Conservation (phyloP, 805 yeast genomes). For the Maudiozyma barnettii region DNA sequence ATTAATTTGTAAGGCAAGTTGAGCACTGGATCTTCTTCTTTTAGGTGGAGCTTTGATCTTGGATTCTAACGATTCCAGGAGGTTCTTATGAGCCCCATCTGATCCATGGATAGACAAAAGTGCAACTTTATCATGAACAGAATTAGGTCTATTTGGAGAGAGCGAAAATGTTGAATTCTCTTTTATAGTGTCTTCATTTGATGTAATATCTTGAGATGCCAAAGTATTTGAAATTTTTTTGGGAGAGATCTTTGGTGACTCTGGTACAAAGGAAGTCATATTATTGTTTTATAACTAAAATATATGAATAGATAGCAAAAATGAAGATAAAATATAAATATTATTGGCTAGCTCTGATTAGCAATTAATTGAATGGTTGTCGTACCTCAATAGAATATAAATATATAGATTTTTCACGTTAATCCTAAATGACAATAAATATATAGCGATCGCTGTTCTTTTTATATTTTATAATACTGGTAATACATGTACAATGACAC, state of each 20-base stretch:
- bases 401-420: no score
- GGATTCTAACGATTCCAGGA: not conserved
- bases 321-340: no score
- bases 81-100: constrained; percentile 7
- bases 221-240: constrained; percentile 2
- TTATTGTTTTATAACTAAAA: not conserved
- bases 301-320: no score
- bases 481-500: no score
- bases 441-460: no score
- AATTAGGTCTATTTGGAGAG: not conserved
- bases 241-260: constrained; percentile 11
- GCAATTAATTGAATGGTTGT: no score
- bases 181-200: not conserved
- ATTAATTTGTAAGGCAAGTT: not conserved
- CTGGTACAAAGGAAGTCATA: not conserved
- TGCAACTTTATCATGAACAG: constrained; percentile 17
- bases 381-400: no score
- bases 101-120: constrained; percentile 17
- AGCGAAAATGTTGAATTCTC: not conserved
- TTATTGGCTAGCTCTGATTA: no score
- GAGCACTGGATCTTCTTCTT: constrained; percentile 26
- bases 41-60: constrained; percentile 4
- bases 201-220: not conserved
- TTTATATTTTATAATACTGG: no score
- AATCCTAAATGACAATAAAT: no score